phyloP scores from a whole-genome alignment of 2,329 filamentous ascomycete species.

The Aspergillus sp. region DNA sequence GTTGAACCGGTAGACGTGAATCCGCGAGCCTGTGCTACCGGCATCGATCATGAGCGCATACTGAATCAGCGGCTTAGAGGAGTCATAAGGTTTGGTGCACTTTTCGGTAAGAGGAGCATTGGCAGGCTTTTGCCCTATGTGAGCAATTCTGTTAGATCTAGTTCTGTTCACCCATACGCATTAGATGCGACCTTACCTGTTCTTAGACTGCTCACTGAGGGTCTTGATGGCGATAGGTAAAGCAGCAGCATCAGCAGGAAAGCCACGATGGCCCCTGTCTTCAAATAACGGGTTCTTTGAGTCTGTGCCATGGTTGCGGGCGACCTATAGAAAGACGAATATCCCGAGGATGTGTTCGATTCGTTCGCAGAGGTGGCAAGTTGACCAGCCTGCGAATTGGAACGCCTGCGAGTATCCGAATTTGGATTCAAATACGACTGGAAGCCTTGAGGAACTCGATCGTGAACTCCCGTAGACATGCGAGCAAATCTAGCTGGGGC shows the following conservation, averaged over 20 bases:
- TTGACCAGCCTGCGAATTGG: constrained; percentile 43
- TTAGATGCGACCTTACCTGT: constrained; percentile 14
- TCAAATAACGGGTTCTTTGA: constrained; percentile 53
- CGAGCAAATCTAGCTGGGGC: constrained; percentile 24
- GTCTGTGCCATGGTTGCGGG: constrained; percentile 53
- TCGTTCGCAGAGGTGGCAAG: constrained; percentile 40
- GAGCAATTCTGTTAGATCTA: constrained; percentile 1
- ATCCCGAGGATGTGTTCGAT: constrained; percentile 34
- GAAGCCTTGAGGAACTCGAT: constrained; percentile 42
- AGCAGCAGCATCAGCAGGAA: constrained; percentile 52
- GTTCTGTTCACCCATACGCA: neutral
- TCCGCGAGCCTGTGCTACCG: constrained; percentile 92
- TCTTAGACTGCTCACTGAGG: constrained; percentile 15
- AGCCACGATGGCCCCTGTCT: constrained; percentile 53
- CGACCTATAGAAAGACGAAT: constrained; percentile 27
- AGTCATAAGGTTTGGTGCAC: constrained; percentile 75
- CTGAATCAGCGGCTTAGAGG: constrained; percentile 87
- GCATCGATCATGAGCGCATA: constrained; percentile 99
- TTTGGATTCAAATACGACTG: constrained; percentile 47
- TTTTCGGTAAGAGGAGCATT: constrained; percentile 53
- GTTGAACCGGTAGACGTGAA: constrained; percentile 99
- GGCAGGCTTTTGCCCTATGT: constrained; percentile 17
- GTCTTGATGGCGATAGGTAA: constrained; percentile 41
- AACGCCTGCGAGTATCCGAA: constrained; percentile 43
- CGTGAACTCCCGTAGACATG: constrained; percentile 50